Base-by-base conservation (phyloP, 1,139 yeast genomes). In the Neolecta irregularis region DNA sequence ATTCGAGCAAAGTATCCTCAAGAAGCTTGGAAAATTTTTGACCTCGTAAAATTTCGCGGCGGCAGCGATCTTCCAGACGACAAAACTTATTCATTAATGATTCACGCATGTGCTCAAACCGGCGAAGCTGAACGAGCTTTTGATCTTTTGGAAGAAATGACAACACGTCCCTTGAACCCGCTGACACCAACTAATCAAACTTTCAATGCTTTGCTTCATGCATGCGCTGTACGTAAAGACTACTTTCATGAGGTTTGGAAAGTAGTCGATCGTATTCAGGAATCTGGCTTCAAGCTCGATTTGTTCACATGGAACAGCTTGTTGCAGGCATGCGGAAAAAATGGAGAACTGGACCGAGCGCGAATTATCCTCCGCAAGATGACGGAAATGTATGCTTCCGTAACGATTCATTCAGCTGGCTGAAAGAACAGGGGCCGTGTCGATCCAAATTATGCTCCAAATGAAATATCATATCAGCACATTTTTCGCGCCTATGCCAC, bases 211-310 rank as follows among this genome's bases (percentile, higher is more conserved):
- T 16, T 38, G 12, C 34, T 38, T n/a, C 39, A 35, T 29, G 41
- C 35, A 16, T 38, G 31, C 26, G 30, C 36, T 3, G 9, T 30
- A 12, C 38, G 41, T 7, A 38, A 26, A 12, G 41, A 38, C 24
- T 38, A 38, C 32, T 38, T 36, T 24, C 23, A 36, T 5, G 37
- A 38, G 17, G 33, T 38, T 7, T 38, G 41, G 41, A 30, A 22
- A 6, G 32, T 38, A 15, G 41, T 38, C 7, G 39, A 38, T 16
- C 18, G 5, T 15, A 35, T 38, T 33, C 11, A 24, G 18, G 30
- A 30, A 19, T 28, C 17, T 23, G 31, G 25, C 13, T 16, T 35
- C 20, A 32, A 24, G 5, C 30, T 38, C 26, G 40, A 36, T 31
- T 31, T 24, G 24, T 20, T 18, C 3, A 36, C 41, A 3, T 38